Evolutionary conservation across 1,284 basidiomycete species (phyloP), one percentile per base, ranked within the genome.

Genomic region (Taiwanofungus camphoratus): DNA sequence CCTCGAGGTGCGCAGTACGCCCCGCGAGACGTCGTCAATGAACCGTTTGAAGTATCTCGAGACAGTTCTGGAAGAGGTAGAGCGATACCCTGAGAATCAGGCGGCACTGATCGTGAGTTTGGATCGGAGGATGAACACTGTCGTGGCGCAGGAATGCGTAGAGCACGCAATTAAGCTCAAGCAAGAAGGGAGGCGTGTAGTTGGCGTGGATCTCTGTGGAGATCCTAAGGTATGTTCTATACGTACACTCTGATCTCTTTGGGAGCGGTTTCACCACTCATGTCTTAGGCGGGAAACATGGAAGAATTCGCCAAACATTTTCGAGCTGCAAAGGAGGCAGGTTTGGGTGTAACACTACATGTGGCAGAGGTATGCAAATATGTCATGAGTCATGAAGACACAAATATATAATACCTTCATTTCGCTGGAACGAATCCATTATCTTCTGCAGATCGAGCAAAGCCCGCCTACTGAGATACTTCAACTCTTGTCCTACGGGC

Each of bases 131-230:
- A 89, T 89, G 85, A 59, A 57, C 0, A 54, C 61, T 5, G 57
- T 60, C 0, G 74, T 72, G 3, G 61, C 78, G 26, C 48, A 58
- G 15, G 82, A 87, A 49, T 77, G 77, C 46, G 61, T 89, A 0
- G 63, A 67, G 8, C 62, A 82, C 15, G 83, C 84, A 0, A 66
- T 75, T 5, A 57, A 62, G 41, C 57, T 92, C 41, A 79, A 71
- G 46, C 50, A 59, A 1, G 72, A 72, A 27, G 83, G 84, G 0
- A 59, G 77, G 35, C 67, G 81, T 3, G 68, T 92, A 2, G 83
- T 91, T 6, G 89, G 87, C 4, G 61, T 92, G 2, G 89, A 92
- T 63, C 62, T 92, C 1, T 90, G 87, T 52, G 89, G 89, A 0
- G 76, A 88, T 62, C 87, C 87, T 0, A 57, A 59, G 45, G 72